Conservation (phyloP, 1,284 basidiomycete species). For the Puccinia horiana region DNA sequence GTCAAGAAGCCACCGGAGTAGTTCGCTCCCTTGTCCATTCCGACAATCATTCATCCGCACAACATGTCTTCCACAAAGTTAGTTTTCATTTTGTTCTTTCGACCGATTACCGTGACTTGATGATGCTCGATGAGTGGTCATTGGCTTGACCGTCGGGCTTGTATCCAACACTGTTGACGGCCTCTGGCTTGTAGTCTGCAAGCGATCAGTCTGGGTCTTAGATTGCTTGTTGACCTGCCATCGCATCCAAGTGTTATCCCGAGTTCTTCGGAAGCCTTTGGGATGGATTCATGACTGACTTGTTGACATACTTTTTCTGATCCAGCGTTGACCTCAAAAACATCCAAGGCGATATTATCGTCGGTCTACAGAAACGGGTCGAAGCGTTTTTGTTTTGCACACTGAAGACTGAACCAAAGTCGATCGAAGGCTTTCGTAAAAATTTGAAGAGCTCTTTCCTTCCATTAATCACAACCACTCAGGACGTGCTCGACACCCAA, state of each 20-base stretch:
- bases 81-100: not conserved
- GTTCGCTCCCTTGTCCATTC: not conserved
- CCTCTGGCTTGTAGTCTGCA: too few relatives aligned
- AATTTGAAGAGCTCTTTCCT: constrained; percentile 25
- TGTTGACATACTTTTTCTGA: not conserved
- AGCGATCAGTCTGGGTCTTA: too few relatives aligned
- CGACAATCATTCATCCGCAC: not conserved
- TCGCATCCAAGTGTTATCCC: not conserved
- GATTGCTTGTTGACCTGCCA: not conserved
- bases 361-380: constrained; percentile 44
- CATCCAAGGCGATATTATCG: constrained; percentile 47
- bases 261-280: too few relatives aligned
- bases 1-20: too few relatives aligned
- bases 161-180: too few relatives aligned
- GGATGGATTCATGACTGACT: not conserved
- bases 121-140: not conserved
- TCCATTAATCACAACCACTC: constrained; percentile 40
- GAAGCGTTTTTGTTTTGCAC: constrained; percentile 41
- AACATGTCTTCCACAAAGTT: not conserved
- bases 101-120: not conserved
- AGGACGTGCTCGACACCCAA: constrained; percentile 41
- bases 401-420: constrained; percentile 18
- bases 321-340: constrained; percentile 42
- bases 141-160: not conserved
- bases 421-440: constrained; percentile 35